phyloP scores from a whole-genome alignment of 2,329 filamentous ascomycete species.

The Camillea tinctor region DNA sequence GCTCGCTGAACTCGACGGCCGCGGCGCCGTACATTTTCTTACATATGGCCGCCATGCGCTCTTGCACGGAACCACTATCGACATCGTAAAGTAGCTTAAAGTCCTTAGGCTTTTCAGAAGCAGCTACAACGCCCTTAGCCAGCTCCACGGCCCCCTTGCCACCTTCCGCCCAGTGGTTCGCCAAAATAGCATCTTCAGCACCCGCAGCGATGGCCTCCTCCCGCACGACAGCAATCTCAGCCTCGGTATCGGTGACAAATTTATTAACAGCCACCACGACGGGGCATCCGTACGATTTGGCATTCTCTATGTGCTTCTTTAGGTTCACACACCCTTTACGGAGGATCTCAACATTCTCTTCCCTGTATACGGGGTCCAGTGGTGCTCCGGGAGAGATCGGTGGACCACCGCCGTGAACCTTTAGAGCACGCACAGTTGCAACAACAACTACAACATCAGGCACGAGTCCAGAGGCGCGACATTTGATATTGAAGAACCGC shows the following conservation, averaged over 20 bases:
- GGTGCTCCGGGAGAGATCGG: conserved; percentile 84
- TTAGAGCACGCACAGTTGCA: conserved; percentile 90
- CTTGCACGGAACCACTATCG: conserved; percentile 71
- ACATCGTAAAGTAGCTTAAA: conserved; percentile 85
- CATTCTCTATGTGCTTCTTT: conserved; percentile 92
- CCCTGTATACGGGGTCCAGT: conserved; percentile 83
- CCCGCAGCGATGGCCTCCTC: conserved; percentile 91
- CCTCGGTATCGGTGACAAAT: conserved; percentile 90
- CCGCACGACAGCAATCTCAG: conserved; percentile 83
- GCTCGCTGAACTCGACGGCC: conserved; percentile 87
- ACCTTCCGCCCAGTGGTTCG: conserved; percentile 96
- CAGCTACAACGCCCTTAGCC: conserved; percentile 80
- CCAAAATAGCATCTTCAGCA: conserved; percentile 87
- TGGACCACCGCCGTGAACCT: conserved; percentile 96
- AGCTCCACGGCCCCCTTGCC: conserved; percentile 87
- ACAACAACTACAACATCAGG: conserved; percentile 95
- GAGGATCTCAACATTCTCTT: conserved; percentile 90
- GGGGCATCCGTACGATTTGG: conserved; percentile 83
- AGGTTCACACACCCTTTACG: conserved; percentile 90
- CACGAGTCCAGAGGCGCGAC: conserved; percentile 85
- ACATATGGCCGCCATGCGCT: conserved; percentile 88
- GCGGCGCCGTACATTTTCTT: conserved; percentile 92
- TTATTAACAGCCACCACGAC: conserved; percentile 98
- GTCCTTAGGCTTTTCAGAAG: conserved; percentile 78
- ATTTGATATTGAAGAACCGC: conserved; percentile 99